phyloP scores from a whole-genome alignment of 2,329 filamentous ascomycete genomes.

The Cryphonectria parasitica region DNA sequence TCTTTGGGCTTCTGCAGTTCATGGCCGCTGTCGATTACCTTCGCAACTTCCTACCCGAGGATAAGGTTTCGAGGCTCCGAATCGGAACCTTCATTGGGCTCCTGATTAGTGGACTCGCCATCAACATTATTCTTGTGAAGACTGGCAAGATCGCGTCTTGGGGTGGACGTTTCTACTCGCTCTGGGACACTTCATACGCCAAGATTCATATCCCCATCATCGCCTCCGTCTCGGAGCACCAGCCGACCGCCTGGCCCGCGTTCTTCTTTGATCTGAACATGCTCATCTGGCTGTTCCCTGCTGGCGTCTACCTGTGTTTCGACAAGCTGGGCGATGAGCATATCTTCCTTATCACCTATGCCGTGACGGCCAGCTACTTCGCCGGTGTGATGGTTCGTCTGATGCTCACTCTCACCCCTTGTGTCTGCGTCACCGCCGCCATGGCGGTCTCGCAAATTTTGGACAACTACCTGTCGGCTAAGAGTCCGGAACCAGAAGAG shows the following conservation, averaged over 20 bases:
- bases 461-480: slow-evolving; percentile 77
- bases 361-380: slow-evolving; percentile 97
- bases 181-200: slow-evolving; percentile 98
- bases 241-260: slow-evolving; percentile 97
- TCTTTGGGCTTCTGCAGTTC: slow-evolving; percentile 94
- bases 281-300: slow-evolving; percentile 98
- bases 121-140: slow-evolving; percentile 78
- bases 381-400: slow-evolving; percentile 98
- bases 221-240: slow-evolving; percentile 98
- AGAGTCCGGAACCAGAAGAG: slow-evolving; percentile 61
- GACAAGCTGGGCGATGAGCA: slow-evolving; percentile 92
- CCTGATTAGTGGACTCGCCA: slow-evolving; percentile 77
- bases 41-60: slow-evolving; percentile 82
- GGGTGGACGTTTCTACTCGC: slow-evolving; percentile 98
- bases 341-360: slow-evolving; percentile 96
- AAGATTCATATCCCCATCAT: slow-evolving; percentile 99
- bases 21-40: slow-evolving; percentile 92
- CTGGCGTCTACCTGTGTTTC: slow-evolving; percentile 98
- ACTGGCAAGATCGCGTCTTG: slow-evolving; percentile 94
- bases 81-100: slow-evolving; percentile 74
- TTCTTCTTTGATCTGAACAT: slow-evolving; percentile 99
- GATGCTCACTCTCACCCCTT: slow-evolving; percentile 95
- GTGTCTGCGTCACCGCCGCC: slow-evolving; percentile 93
- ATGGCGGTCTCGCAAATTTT: slow-evolving; percentile 86
- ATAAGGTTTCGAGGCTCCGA: slow-evolving; percentile 92